These are phyloP conservation scores for Phlebopus sp. DNA, from an alignment of 1,284 basidiomycete genomes.

Conservation along the genomic window DNA sequence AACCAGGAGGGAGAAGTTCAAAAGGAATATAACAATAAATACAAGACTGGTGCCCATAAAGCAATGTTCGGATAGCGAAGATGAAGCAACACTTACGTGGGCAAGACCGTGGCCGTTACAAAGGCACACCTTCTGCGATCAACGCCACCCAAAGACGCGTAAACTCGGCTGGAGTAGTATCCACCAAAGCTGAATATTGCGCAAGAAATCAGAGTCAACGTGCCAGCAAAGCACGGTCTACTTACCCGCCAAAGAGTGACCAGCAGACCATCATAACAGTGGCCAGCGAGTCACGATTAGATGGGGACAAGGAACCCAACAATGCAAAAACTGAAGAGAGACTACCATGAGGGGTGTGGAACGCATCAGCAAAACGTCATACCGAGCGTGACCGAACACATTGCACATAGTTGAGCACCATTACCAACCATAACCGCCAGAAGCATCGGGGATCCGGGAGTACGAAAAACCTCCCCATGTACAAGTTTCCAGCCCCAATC, in stretches of 20 bases:
- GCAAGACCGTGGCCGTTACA: conserved; percentile 84
- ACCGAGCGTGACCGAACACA: conserved; percentile 89
- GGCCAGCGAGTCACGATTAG: conserved; percentile 91
- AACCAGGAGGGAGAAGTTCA: conserved; percentile 84
- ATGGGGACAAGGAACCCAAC: conserved; percentile 96
- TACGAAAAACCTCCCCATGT: conserved; percentile 94
- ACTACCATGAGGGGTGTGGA: conserved; percentile 9
- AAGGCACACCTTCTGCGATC: conserved; percentile 83
- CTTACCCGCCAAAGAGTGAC: conserved; percentile 87
- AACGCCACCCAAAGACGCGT: conserved; percentile 79
- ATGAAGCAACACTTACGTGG: conserved; percentile 54
- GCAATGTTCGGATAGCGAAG: background rate
- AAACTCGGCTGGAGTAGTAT: conserved; percentile 85
- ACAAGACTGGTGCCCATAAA: conserved; percentile 52
- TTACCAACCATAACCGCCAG: conserved; percentile 88
- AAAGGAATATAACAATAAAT: conserved; percentile 79
- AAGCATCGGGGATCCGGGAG: conserved; percentile 76
- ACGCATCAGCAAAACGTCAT: conserved; percentile 15
- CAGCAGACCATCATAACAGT: conserved; percentile 97
- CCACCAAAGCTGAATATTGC: conserved; percentile 67
- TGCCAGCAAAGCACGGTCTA: conserved; percentile 1
- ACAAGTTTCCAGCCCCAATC: conserved; percentile 99
- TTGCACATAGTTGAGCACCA: conserved; percentile 85
- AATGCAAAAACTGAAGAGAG: conserved; percentile 77
- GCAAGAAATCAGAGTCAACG: background rate